Percentiles rank a stretch among this genome's conserved stretches.
Conservation (phyloP, 1,139 yeast species). For the Sugiyamaella sp. region DNA sequence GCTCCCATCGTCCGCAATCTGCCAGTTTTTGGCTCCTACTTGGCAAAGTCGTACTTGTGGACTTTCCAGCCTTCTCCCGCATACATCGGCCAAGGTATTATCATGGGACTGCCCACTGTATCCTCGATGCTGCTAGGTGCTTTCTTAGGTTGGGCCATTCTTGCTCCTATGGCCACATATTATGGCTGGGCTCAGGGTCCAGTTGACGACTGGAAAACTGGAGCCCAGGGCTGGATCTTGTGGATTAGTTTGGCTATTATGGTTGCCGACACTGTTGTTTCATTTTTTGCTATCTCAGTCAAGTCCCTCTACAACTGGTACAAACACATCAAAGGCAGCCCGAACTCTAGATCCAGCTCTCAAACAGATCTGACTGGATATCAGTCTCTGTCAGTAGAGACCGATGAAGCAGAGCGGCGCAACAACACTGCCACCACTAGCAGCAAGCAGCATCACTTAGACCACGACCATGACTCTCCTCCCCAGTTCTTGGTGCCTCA, state of each 20-base stretch:
- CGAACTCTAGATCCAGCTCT: neutral
- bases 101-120: slow-evolving; percentile 94
- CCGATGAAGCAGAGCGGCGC: slow-evolving; percentile 20
- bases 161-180: slow-evolving; percentile 76
- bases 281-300: slow-evolving; percentile 66
- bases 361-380: slow-evolving; percentile 18
- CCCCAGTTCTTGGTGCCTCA: slow-evolving; percentile 55
- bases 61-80: slow-evolving; percentile 96
- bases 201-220: slow-evolving; percentile 88
- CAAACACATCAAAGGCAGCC: neutral
- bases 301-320: slow-evolving; percentile 28
- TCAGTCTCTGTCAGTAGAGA: slow-evolving; percentile 11
- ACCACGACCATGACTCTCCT: slow-evolving; percentile 42
- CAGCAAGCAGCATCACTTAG: neutral
- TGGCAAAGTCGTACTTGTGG: slow-evolving; percentile 78
- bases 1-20: slow-evolving; percentile 66
- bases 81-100: slow-evolving; percentile 94
- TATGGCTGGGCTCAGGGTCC: slow-evolving; percentile 89
- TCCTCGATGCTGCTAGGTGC: slow-evolving; percentile 91
- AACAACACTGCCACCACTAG: neutral
- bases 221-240: slow-evolving; percentile 96
- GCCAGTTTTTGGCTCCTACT: slow-evolving; percentile 71
- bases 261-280: slow-evolving; percentile 89
- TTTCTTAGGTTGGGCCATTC: slow-evolving; percentile 84
- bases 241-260: slow-evolving; percentile 93